Conservation (phyloP, 345 rosid species). For the Firmiana major region DNA sequence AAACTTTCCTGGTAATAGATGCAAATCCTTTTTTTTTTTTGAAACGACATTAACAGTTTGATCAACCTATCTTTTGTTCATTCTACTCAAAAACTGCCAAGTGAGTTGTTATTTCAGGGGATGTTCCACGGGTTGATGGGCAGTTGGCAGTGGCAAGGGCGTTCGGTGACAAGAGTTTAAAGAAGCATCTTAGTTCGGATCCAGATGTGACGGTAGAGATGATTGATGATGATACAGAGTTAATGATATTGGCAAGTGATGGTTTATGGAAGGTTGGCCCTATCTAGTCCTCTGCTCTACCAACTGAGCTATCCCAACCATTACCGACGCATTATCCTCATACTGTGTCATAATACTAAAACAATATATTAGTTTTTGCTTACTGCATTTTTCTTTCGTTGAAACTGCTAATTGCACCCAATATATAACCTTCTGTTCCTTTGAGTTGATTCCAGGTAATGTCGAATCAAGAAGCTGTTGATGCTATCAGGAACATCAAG, state of each 20-base stretch:
- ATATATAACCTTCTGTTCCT: neutral
- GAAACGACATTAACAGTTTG: neutral
- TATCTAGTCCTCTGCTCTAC: no score
- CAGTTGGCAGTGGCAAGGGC: slow-evolving; percentile 95
- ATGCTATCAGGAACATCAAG: slow-evolving; percentile 54
- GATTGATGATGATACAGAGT: slow-evolving; percentile 60
- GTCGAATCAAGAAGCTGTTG: slow-evolving; percentile 83
- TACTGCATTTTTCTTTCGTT: neutral
- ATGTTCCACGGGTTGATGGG: slow-evolving; percentile 89
- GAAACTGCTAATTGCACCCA: neutral
- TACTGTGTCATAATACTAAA: neutral
- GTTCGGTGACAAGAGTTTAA: slow-evolving; percentile 87
- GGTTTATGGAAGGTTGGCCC: slow-evolving; percentile 83
- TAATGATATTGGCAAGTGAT: slow-evolving; percentile 79
- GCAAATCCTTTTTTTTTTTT: neutral
- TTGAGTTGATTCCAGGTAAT: slow-evolving; percentile 48
- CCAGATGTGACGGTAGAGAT: slow-evolving; percentile 60
- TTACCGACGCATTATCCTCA: no score
- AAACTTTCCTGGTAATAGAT: slow-evolving; percentile 65
- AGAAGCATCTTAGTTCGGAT: slow-evolving; percentile 85
- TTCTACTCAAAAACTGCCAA: neutral
- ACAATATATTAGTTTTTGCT: neutral
- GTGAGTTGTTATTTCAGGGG: slow-evolving; percentile 46
- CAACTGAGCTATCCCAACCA: no score
- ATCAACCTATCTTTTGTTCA: neutral